Base-by-base conservation (phyloP, 2,329 filamentous ascomycete species). In the Neopestalotiopsis rosae region DNA sequence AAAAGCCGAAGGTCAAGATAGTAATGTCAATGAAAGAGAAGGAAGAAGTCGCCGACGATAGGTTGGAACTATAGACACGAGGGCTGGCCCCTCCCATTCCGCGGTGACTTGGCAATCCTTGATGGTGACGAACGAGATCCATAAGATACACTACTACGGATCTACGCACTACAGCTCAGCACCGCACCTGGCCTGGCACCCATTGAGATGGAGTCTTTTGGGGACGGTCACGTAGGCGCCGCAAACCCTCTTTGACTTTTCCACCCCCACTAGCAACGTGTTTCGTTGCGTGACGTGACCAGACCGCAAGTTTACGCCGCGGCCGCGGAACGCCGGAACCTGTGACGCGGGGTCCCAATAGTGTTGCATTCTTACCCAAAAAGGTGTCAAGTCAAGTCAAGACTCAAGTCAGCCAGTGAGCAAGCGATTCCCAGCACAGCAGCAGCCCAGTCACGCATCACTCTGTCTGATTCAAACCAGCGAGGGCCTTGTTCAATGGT, bases 301-400 rank as follows among this genome's bases (percentile, higher is more conserved):
- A 66, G 63, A 66, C 63, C 63, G 63, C 63, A 66, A 66, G 34
- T 66, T 66, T 45, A 24, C 20, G 7, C 17, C 32, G 6, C 40
- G 24, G 20, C n/a, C 34, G 61, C 61, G 38, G 61, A 64, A 38
- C 10, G 28, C 38, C 59, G 34, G 38, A 40, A 28, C n/a, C 28
- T 14, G 34, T 38, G 38, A 49, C 38, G 61, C 59, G 59, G 59
- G 59, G 30, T 14, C 34, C 24, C 61, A 52, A 64, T 64, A 64
- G 61, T 64, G 38, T 38, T 64, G 61, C 38, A n/a, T 52, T 62
- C 32, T 34, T n/a, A 13, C 34, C 17, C n/a, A 52, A 52, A 17
- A 52, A 17, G 17, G 24, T 28, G 24, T 28, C 24, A 28, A 28
- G 24, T 28, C 24, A 28, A 28, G 24, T 28, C 24, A 28, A 28